phyloP scores from a whole-genome alignment of 768 basidiomycete genomes.

The Suillus clintonianus region DNA sequence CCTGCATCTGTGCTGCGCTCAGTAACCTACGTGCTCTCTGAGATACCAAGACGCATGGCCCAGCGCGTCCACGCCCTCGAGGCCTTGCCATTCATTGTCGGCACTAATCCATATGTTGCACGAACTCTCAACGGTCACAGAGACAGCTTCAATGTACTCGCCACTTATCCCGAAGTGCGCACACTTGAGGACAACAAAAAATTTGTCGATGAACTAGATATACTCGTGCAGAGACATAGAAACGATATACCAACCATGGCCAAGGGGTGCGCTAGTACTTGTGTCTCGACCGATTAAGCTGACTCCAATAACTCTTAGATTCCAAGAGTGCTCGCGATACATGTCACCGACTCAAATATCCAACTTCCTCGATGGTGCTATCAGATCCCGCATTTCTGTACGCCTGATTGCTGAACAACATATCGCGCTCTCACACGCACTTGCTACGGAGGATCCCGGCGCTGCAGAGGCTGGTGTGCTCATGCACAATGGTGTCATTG shows the following conservation, averaged over 20 bases:
- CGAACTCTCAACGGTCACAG: constrained; percentile 68
- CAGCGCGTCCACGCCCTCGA: constrained; percentile 75
- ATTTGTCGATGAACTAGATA: constrained; percentile 69
- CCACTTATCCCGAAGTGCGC: constrained; percentile 63
- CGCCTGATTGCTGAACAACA: constrained; percentile 91
- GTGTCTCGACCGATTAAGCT: constrained; percentile 4
- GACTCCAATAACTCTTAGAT: constrained; percentile 44
- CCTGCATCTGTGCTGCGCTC: constrained; percentile 71
- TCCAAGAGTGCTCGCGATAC: constrained; percentile 84
- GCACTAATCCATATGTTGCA: constrained; percentile 85
- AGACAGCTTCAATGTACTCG: constrained; percentile 69
- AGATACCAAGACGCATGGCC: constrained; percentile 77
- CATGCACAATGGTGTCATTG: constrained; percentile 69
- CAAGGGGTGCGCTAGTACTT: constrained; percentile 59
- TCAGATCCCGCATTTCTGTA: constrained; percentile 84
- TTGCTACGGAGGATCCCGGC: constrained; percentile 42
- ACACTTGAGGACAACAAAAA: constrained; percentile 67
- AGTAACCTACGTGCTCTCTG: constrained; percentile 71
- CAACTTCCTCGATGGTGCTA: constrained; percentile 80
- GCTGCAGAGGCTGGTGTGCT: constrained; percentile 17
- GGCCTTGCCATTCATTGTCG: constrained; percentile 82
- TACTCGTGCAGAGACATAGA: constrained; percentile 73
- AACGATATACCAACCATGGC: constrained; percentile 92
- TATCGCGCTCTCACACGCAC: constrained; percentile 75
- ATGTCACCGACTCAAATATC: constrained; percentile 80